phyloP scores from a whole-genome alignment of 106 monocot genomes.

The Hemerocallis citrina region DNA sequence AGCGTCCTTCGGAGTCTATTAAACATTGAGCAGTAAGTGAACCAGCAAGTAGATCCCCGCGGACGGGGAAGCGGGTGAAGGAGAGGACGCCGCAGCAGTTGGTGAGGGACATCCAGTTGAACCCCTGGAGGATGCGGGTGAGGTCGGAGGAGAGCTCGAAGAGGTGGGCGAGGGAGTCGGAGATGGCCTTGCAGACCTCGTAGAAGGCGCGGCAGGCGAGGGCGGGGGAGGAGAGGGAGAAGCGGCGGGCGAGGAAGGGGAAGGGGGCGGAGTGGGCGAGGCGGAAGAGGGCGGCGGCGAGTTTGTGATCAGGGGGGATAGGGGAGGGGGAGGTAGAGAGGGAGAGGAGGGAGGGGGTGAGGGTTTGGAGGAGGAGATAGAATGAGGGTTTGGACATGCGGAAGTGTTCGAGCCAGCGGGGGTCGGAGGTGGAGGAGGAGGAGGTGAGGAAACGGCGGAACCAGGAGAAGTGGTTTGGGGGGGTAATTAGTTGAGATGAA shows the following conservation, averaged over 20 bases:
- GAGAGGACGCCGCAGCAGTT: constrained; percentile 63
- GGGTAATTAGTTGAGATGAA: not conserved
- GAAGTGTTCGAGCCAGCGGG: constrained; percentile 47
- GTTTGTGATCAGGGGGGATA: constrained; percentile 56
- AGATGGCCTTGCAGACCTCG: constrained; percentile 44
- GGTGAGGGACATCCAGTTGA: constrained; percentile 42
- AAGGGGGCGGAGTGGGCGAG: constrained; percentile 63
- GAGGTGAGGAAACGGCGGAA: constrained; percentile 53
- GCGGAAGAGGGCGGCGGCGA: constrained; percentile 54
- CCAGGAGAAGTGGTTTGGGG: constrained; percentile 25
- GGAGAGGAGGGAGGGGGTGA: constrained; percentile 32
- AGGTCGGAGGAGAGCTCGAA: constrained; percentile 37
- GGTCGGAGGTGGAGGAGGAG: constrained; percentile 27
- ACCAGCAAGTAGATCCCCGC: not conserved
- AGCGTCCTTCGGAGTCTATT: constrained; percentile 72
- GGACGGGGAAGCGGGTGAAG: constrained; percentile 36
- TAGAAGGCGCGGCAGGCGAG: constrained; percentile 64
- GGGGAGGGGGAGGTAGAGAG: constrained; percentile 9
- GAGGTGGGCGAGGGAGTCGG: constrained; percentile 41
- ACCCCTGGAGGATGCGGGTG: constrained; percentile 29
- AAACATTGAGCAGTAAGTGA: constrained; percentile 49
- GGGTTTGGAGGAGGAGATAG: constrained; percentile 58
- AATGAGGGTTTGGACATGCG: constrained; percentile 60
- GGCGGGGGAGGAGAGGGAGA: constrained; percentile 38
- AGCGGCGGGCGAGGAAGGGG: constrained; percentile 62